Base-by-base conservation (phyloP, 768 basidiomycete species). In the Lentinula boryana region DNA sequence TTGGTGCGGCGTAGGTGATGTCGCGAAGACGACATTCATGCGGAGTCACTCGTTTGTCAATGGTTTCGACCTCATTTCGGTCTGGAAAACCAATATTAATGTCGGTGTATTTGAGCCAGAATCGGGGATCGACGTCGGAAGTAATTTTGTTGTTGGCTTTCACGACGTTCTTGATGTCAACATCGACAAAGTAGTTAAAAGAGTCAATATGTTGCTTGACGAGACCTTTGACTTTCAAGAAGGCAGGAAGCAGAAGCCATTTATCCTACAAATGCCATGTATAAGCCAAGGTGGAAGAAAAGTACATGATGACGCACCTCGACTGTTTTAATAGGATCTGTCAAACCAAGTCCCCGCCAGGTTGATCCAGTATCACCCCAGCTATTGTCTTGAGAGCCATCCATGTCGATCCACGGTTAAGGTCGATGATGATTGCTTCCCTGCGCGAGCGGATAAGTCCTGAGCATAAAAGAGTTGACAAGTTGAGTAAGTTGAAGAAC, bases 161-260 rank as follows among this genome's bases (percentile, higher is more conserved):
- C 62, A 98, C 87, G 68, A 99, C 97, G 67, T 95, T 96, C 73
- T 95, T 95, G 70, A 99, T 91, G 70, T 98, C 97, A 46, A 91
- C 88, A 67, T 98, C 92, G 69, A 98, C 94, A 69, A 99, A 98
- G 74, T 96, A 95, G 77, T 98, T 98, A 85, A 94, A 98, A 7
- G 94, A 97, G 73, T 98, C 97, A 66, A 98, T 91, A 70, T 99
- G 97, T 70, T 98, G 97, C 77, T 98, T 98, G 63, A 99, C 97
- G 13, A 99, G 87, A 62, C 97, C 97, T 69, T 99, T 99, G 63
- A 97, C 93, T 75, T 95, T 91, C 56, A 99, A 80, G 69, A 98
- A 99, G 9, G 95, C 96, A 1, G 97, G 97, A 2, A 99, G 78
- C 9, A 99, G 78, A 18, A 97, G 84, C 97, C 97, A 99, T 86